Evolutionary conservation across 1,284 basidiomycete species (phyloP), one percentile per base, ranked within the genome.

Genomic region (Takashimella tepidaria): DNA sequence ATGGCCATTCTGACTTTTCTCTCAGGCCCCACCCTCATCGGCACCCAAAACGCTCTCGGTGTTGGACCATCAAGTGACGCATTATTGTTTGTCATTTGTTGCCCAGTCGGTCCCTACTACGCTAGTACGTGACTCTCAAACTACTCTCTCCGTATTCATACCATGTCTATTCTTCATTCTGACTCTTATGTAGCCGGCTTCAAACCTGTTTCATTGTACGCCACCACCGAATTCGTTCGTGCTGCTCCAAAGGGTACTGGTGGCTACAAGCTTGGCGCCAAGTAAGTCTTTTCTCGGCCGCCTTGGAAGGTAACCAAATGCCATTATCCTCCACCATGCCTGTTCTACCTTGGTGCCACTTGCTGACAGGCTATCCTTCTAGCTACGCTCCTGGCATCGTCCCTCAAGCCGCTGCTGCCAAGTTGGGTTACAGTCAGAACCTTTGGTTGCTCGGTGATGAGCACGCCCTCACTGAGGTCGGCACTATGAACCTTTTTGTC

Each of bases 401-500:
- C 20, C 88, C 92, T 3, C 93, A 97, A 72, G 85, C 86, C 64
- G 78, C 83, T 56, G 95, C 91, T n/a, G 87, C 87, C 0, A 76
- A 82, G 47, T 76, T 83, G 56, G 95, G 95, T 12, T 98, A 97
- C 73, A 84, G 84, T 41, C 96, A 99, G 75, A 97, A 96, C 73
- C 81, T 98, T 5, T 98, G 95, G 93, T 78, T 98, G 40, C 85
- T 91, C 58, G 91, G 92, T 0, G 83, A 85, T 3, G 88, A 93
- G 55, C 88, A 95, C 69, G 78, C 86, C 66, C 76, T 95, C 50
- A 95, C 92, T 0, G 92, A 79, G 63, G 71, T 70, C 27, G 93
- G 93, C 25, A 93, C 92, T 1, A 98, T 98, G 96, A 98, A 99
- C 77, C 78, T 95, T 68, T 96, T 98, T 60, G 83, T 90, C 43